Base-by-base conservation (phyloP, 352 stramenopile genomes). In the Phytopythium montanum region DNA sequence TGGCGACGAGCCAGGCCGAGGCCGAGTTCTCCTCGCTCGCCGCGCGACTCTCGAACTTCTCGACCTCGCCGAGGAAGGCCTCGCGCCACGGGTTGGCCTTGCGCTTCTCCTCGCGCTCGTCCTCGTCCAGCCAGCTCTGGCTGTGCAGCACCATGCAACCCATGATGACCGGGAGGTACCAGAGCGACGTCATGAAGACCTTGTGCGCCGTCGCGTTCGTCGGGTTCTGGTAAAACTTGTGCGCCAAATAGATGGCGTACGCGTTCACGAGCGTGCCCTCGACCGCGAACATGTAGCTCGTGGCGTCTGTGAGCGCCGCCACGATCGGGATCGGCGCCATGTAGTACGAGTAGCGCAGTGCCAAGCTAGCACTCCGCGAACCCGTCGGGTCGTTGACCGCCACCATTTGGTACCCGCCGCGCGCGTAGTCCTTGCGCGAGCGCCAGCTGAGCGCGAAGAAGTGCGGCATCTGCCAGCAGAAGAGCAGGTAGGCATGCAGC, bases 381-480 rank as follows among this genome's bases (percentile, higher is more conserved):
- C 97, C 97, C 19, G 90, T 97, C 13, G 94, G 84, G 65, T 98
- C 94, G 63, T 90, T 93, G 59, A 83, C 94, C 9, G 93, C 84
- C 28, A 99, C 93, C 97, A 98, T 99, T 79, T 97, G 81, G 75
- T 98, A 98, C 18, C 92, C 92, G 19, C 95, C 95, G 34, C 86
- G 76, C 5, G 64, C 66, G 67, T 97, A 97, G 64, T 98, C 94
- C 36, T 93, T 90, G 29, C 96, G 85, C 60, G 98, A 94, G 62
- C 98, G 95, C 90, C 96, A 99, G 65, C 90, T 96, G 23, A 99
- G 75, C 16, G 98, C 96, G 72, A 99, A 99, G 75, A 99, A 99
- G 80, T 99, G 98, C 51, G 97, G 97, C 78, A 99, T 99, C 81
- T 99, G 98, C 98, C 98, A 99, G 39, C 98, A 81, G 65, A 97